Percentiles rank a stretch among this genome's conserved stretches.
Evolutionary conservation across 2,329 filamentous ascomycete species (phyloP).

Genomic region (Onygenales sp.): DNA sequence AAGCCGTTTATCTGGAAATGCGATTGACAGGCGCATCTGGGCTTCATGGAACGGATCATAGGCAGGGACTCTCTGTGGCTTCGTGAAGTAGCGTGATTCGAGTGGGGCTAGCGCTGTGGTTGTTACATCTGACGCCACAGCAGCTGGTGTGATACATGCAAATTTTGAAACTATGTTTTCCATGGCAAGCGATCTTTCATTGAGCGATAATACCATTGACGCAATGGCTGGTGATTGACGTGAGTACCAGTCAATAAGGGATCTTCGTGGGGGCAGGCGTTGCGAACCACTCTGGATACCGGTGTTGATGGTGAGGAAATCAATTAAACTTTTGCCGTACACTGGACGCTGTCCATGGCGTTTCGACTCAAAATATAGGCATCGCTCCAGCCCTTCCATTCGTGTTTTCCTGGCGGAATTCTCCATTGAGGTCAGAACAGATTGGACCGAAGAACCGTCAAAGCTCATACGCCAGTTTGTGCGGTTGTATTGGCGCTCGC

Average conservation of each 20-base stretch:
- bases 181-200: constrained; percentile 61
- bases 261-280: constrained; percentile 50
- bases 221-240: constrained; percentile 49
- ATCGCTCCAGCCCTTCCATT: constrained; percentile 71
- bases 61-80: constrained; percentile 43
- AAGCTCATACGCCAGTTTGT: constrained; percentile 49
- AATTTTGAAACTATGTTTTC: constrained; percentile 76
- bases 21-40: constrained; percentile 84
- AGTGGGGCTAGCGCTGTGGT: constrained; percentile 57
- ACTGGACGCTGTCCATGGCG: constrained; percentile 72
- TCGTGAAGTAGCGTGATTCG: constrained; percentile 39
- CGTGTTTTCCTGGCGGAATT: constrained; percentile 58
- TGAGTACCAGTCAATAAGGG: constrained; percentile 65
- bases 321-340: constrained; percentile 71
- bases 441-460: constrained; percentile 58
- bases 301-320: constrained; percentile 58
- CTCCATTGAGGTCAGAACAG: constrained; percentile 63
- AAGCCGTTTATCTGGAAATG: constrained; percentile 93
- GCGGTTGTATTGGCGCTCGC: constrained; percentile 56
- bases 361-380: constrained; percentile 69
- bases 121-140: constrained; percentile 69
- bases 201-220: constrained; percentile 61
- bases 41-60: constrained; percentile 87
- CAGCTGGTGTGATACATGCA: constrained; percentile 82
- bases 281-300: constrained; percentile 51